Conservation (phyloP, 78 protist species). For the Guillardia theta region DNA sequence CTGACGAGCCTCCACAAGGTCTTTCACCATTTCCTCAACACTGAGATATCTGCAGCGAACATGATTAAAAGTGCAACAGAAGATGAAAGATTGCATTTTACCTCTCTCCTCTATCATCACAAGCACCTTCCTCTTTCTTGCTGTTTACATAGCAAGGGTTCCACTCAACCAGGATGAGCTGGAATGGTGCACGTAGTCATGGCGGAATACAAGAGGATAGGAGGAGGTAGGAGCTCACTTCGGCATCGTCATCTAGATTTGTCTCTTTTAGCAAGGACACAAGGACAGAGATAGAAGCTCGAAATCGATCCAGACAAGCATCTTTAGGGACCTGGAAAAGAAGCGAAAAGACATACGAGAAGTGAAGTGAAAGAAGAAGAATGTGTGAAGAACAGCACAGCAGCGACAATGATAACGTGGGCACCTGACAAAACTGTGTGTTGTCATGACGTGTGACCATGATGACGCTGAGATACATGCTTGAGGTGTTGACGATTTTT, state of each 20-base stretch:
- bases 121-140: no score
- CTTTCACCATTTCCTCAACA: no score
- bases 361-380: neutral
- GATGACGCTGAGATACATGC: slow-evolving; percentile 21
- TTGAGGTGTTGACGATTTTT: no score
- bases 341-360: neutral
- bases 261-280: neutral
- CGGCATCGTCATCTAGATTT: neutral
- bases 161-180: slow-evolving; percentile 11
- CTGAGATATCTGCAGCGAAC: no score
- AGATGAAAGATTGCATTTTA: no score
- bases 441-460: slow-evolving; percentile 21
- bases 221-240: neutral
- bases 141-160: slow-evolving; percentile 34
- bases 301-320: neutral
- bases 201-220: neutral
- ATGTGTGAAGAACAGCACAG: no score
- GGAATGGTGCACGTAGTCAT: neutral
- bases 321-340: neutral
- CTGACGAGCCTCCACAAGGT: no score
- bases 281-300: neutral
- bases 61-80: no score
- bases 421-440: neutral
- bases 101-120: no score
- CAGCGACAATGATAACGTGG: no score